A percentile compares a stretch with the other conserved stretches of the same genome.
Conservation (phyloP, 495 filamentous ascomycete species). For the Podospora pseudopauciseta region DNA sequence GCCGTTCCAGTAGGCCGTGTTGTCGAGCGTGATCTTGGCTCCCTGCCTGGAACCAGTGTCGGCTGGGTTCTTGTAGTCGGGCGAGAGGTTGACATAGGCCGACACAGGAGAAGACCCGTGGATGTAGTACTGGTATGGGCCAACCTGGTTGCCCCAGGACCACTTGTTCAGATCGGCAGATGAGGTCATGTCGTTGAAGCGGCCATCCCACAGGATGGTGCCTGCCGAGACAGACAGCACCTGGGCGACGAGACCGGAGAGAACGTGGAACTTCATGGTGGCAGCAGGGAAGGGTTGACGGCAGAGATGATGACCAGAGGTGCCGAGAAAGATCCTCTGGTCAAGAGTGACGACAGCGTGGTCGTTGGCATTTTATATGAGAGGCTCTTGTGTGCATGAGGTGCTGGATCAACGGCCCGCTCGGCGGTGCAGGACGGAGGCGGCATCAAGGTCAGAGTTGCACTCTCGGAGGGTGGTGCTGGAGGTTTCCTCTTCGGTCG, state of each 20-base stretch:
- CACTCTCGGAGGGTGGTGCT: constrained; percentile 27
- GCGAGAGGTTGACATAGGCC: constrained; percentile 55
- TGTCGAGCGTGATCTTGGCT: constrained; percentile 65
- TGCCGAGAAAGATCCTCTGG: constrained; percentile 1
- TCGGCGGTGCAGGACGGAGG: constrained; percentile 11
- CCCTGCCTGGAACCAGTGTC: constrained; percentile 59
- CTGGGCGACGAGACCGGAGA: constrained; percentile 23
- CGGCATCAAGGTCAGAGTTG: constrained; percentile 18
- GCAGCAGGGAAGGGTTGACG: not conserved
- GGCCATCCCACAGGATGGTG: constrained; percentile 58
- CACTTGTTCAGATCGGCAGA: constrained; percentile 54
- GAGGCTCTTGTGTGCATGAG: not conserved
- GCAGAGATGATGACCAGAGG: not conserved
- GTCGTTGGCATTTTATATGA: too few relatives aligned
- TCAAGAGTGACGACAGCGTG: not conserved
- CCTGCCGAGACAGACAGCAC: constrained; percentile 32
- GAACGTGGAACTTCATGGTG: constrained; percentile 29
- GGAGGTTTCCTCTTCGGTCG: constrained; percentile 18
- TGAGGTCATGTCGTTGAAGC: constrained; percentile 55
- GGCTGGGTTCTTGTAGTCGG: constrained; percentile 63
- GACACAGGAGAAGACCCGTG: constrained; percentile 54
- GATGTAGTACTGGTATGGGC: constrained; percentile 72
- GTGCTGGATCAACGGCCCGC: constrained; percentile 27
- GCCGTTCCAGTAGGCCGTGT: constrained; percentile 57
- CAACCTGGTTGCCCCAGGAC: constrained; percentile 65